Evolutionary conservation across 495 filamentous ascomycete genomes (phyloP), one percentile per base, ranked within the genome.

Genomic region (Xylaria acuta): DNA sequence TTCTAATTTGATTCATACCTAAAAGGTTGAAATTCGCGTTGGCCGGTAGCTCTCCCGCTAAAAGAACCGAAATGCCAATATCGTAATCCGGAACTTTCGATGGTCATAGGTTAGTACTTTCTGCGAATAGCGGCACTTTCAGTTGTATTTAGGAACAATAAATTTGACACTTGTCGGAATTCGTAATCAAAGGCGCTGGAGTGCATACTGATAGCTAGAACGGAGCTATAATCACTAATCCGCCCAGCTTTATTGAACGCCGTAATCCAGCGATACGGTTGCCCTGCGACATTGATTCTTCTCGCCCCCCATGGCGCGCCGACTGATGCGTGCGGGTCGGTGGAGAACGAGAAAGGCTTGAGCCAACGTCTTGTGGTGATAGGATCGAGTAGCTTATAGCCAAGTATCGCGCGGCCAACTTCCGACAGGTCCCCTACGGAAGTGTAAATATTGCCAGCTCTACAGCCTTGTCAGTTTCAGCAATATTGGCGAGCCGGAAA

Each of bases 231-330:
- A 41, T 75, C 38, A 2, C 82, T 83, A 32, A 88, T 76, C 38
- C 83, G 82, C 5, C 88, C 88, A 32, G 81, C 77, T 75, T 90
- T 91, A 63, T 86, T 88, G 78, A 87, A 91, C 34, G 82, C 81
- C 36, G 82, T 82, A 16, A 80, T 76, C 70, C 75, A 79, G 30
- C 81, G 78, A 68, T 83, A 82, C 18, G 81, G 70, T 14, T 81
- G 45, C 64, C 73, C 73, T 3, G 67, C 53, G 3, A 82, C 56
- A 8, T 80, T 75, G 34, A 82, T 79, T 8, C 80, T 82, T 18
- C 79, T 73, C 7, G 90, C 87, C 27, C 90, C 90, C 88, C 89
- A 91, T 0, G 90, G 90, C 22, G 86, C 85, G 1, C 89, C 88
- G 11, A 90, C 82, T 27, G 79, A 77, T 3, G 82, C 75, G 0